Percentiles rank a stretch among this genome's conserved stretches.
phyloP scores from a whole-genome alignment of 2,329 filamentous ascomycete species.

The Calonectria pauciramosa region DNA sequence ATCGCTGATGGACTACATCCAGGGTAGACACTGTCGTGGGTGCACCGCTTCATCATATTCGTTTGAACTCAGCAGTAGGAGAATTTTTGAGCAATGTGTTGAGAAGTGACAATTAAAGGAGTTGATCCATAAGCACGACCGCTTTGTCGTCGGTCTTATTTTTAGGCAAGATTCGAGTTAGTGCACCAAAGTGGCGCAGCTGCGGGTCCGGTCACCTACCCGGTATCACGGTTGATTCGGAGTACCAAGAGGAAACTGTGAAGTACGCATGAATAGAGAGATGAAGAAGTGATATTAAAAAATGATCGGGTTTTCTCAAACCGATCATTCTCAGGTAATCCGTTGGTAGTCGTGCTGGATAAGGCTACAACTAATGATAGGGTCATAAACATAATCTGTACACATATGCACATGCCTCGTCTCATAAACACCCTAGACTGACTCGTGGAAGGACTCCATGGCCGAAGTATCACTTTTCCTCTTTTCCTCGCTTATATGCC shows the following conservation, averaged over 20 bases:
- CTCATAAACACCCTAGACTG: slow-evolving; percentile 26
- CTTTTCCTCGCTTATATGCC: slow-evolving; percentile 32
- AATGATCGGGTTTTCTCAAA: neutral
- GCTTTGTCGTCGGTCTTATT: neutral
- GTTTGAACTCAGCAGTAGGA: neutral
- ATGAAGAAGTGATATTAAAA: neutral
- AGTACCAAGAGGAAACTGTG: neutral
- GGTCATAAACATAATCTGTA: slow-evolving; percentile 26
- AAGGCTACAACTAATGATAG: slow-evolving; percentile 16
- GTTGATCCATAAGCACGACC: neutral
- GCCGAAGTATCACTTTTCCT: slow-evolving; percentile 39
- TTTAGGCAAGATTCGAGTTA: neutral
- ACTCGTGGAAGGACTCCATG: slow-evolving; percentile 34
- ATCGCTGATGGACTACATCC: slow-evolving; percentile 32
- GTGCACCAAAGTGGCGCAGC: neutral
- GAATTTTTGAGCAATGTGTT: neutral
- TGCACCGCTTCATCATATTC: slow-evolving; percentile 4
- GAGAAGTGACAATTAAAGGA: neutral
- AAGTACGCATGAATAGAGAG: neutral
- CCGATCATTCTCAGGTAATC: slow-evolving; percentile 5
- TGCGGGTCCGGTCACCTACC: neutral
- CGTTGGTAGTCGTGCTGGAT: slow-evolving; percentile 18
- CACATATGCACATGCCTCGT: slow-evolving; percentile 27
- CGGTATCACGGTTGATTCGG: neutral
- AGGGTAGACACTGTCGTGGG: slow-evolving; percentile 11